Base-by-base conservation (phyloP, 345 rosid genomes). In the Conringia planisiliqua region DNA sequence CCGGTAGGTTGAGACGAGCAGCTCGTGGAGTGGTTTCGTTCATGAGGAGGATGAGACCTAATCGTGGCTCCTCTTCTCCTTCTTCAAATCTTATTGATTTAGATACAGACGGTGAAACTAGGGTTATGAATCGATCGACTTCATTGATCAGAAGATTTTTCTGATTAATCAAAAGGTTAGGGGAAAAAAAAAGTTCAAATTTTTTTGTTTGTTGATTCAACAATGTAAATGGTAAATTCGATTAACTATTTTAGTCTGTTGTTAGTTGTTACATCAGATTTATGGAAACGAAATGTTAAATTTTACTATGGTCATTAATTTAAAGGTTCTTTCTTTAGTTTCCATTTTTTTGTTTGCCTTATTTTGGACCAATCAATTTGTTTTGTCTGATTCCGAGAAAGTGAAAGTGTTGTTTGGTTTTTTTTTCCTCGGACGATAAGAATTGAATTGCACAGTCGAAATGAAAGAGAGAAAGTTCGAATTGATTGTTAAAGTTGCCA, bases 11-110 rank as follows among this genome's bases (percentile, higher is more conserved):
- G 10, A 62, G 91, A 20, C 70, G 96, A 82, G 83, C 82, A 3
- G 78, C 87, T 38, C 85, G 96, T 18, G 86, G 89, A 9, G 44
- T 94, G 62, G 71, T 79, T 0, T 87, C 94, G 20, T 72, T 89
- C 47, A 67, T 88, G 42, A 81, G 94, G 78, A 78, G 90, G 40
- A 78, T 84, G 4, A 79, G 89, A 81, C 71, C 82, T 3, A 70
- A 46, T 62, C 73, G 72, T 57, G 42, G 77, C 4, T 44, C 81
- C 32, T 55, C 69, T 27, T 10, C 78, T 66, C 12, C 69, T 27
- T 10, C 78, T 74, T 12, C 74, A 0, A 64, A 54, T 64, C 17
- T 61, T 52, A 32, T 66, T 17, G 75, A 46, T 56, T 62, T 62
- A 75, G 58, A 71, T 71, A 22, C 35, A 10, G 70, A 50, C 17